These are phyloP conservation scores for Pterocarpus santalinus DNA, from an alignment of 306 rosid species.

Conservation along the genomic window DNA sequence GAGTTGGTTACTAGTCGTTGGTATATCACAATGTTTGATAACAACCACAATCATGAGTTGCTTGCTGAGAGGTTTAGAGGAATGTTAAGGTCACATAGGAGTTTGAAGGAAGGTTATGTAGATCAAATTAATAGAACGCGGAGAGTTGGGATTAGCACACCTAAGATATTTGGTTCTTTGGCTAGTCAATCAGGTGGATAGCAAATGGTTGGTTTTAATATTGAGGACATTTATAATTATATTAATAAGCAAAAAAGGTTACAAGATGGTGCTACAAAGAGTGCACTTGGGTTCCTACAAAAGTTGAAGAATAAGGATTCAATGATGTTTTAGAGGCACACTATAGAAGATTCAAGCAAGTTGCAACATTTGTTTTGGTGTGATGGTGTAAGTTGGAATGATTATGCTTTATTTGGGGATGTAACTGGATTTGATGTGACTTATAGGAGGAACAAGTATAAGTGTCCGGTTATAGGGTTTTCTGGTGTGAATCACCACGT, in stretches of 20 bases:
- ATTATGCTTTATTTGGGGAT: background rate
- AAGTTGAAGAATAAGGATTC: background rate
- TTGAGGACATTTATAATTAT: background rate
- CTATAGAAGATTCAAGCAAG: background rate
- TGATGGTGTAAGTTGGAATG: background rate
- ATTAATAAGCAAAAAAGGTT: background rate
- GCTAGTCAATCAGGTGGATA: background rate
- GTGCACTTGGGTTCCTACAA: background rate
- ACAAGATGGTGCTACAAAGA: background rate
- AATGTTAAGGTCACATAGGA: background rate
- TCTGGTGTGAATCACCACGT: no score
- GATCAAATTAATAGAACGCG: background rate
- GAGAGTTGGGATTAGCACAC: background rate
- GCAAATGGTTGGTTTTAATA: background rate
- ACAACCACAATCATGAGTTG: no score
- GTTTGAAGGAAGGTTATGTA: background rate
- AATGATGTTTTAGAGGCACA: background rate
- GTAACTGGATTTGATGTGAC: no score
- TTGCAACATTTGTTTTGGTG: background rate
- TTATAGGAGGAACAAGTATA: no score
- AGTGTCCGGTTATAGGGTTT: background rate
- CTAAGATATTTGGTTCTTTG: background rate
- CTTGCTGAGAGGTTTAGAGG: no score
- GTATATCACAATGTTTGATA: no score
- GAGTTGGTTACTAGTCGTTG: no score